phyloP scores from a whole-genome alignment of 306 rosid genomes.

The Cicer cuneatum region DNA sequence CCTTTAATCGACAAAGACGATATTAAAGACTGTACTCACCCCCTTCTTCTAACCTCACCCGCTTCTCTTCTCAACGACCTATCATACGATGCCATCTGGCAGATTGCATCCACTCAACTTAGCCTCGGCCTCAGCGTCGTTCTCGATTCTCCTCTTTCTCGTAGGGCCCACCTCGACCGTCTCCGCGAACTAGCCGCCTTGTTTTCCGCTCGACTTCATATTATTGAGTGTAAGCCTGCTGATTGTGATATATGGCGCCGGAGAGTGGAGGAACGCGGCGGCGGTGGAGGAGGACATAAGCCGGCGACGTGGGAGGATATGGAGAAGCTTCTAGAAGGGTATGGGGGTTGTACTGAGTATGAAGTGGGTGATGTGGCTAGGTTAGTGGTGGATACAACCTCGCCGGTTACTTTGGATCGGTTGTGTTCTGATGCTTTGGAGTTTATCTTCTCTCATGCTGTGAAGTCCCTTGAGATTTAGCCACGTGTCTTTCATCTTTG shows the following conservation, averaged over 20 bases:
- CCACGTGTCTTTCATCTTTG: neutral
- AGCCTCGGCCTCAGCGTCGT: constrained; percentile 66
- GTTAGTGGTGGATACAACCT: constrained; percentile 67
- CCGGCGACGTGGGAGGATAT: constrained; percentile 72
- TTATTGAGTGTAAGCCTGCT: constrained; percentile 65
- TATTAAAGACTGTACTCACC: constrained; percentile 55
- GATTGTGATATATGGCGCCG: constrained; percentile 60
- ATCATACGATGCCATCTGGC: constrained; percentile 59
- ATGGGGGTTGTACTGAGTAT: constrained; percentile 69
- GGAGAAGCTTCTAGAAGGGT: constrained; percentile 63
- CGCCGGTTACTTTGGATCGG: constrained; percentile 36
- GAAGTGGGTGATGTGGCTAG: constrained; percentile 59
- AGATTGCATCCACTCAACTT: constrained; percentile 61
- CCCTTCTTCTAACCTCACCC: constrained; percentile 46
- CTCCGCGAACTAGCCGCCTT: constrained; percentile 46
- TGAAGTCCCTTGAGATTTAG: neutral
- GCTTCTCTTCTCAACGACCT: constrained; percentile 70
- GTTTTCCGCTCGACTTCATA: constrained; percentile 39
- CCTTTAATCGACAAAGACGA: constrained; percentile 77
- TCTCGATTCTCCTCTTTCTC: constrained; percentile 80
- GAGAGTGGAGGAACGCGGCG: constrained; percentile 57
- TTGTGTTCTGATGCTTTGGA: constrained; percentile 54
- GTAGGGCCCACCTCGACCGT: constrained; percentile 57
- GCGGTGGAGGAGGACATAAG: constrained; percentile 46
- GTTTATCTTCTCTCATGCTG: constrained; percentile 50